Evolutionary conservation across 345 rosid genomes (phyloP).

Genomic region (Camelina neglecta): DNA sequence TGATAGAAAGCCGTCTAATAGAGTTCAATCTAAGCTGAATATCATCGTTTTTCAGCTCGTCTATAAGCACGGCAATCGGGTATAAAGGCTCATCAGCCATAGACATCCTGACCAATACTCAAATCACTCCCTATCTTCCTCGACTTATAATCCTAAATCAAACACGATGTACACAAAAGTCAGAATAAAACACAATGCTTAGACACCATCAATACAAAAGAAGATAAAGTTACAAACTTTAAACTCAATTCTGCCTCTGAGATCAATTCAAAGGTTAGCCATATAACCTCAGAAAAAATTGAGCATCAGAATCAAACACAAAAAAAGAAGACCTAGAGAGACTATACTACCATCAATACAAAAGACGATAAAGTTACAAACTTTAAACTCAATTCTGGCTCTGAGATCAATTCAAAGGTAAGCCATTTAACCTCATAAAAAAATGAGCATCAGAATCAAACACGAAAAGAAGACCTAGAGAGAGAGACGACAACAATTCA

Average conservation of each 20-base stretch:
- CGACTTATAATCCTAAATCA: constrained; percentile 1
- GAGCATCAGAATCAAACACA: background rate
- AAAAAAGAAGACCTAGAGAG: constrained; percentile 21
- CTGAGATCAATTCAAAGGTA: background rate
- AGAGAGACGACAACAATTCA: background rate
- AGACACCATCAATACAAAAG: background rate
- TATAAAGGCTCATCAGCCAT: constrained; percentile 75
- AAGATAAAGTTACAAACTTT: background rate
- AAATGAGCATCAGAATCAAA: background rate
- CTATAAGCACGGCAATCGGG: constrained; percentile 78
- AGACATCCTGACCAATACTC: constrained; percentile 49
- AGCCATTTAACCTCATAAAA: background rate
- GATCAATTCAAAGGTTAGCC: background rate
- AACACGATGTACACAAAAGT: background rate
- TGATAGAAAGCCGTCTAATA: constrained; percentile 66
- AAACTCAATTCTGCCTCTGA: background rate
- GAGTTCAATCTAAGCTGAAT: constrained; percentile 78
- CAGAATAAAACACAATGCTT: background rate
- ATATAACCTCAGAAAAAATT: background rate
- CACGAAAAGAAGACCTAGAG: constrained; percentile 22
- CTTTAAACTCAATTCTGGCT: background rate
- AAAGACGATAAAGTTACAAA: background rate
- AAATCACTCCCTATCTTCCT: constrained; percentile 4
- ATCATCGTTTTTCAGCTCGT: constrained; percentile 81
- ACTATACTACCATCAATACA: background rate